Conservation (phyloP, 208 protist species). For the Acanthamoeba healyi region DNA sequence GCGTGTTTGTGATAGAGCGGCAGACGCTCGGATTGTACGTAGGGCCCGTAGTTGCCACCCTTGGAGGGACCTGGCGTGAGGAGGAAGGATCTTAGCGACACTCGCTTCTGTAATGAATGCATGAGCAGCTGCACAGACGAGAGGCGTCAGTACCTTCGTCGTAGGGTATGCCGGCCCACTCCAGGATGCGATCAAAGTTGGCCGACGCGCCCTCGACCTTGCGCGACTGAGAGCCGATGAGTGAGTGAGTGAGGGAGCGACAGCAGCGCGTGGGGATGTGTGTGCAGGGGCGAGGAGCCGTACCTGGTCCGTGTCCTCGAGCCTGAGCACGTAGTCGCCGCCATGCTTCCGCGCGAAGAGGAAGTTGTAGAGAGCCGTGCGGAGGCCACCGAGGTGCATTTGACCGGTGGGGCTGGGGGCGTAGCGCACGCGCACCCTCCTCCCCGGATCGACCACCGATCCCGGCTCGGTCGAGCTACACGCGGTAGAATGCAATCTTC, state of each 20-base stretch:
- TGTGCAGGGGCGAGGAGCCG: not conserved
- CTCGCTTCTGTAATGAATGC: not conserved
- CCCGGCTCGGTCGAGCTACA: not conserved
- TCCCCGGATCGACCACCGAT: not conserved
- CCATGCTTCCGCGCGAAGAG: conserved; percentile 88
- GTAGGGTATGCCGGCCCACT: conserved; percentile 83
- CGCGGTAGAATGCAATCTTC: not conserved
- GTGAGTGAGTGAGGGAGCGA: not conserved
- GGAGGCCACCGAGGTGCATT: conserved; percentile 91
- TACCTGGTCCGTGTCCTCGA: conserved; percentile 92
- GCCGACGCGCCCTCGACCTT: conserved; percentile 80
- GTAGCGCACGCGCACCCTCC: conserved; percentile 86
- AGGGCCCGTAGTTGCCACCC: conserved; percentile 74
- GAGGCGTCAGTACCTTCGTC: conserved; percentile 78
- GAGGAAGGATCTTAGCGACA: too few relatives aligned
- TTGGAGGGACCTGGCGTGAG: conserved; percentile 58
- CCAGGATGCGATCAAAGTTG: conserved; percentile 80
- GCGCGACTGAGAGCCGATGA: conserved; percentile 61
- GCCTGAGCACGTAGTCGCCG: conserved; percentile 89
- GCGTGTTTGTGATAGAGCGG: conserved; percentile 83
- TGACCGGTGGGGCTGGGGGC: conserved; percentile 88
- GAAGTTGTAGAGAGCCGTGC: conserved; percentile 92
- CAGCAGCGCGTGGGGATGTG: not conserved
- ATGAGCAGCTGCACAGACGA: too few relatives aligned
- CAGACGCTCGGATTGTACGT: conserved; percentile 81